Base-by-base conservation (phyloP, 495 filamentous ascomycete genomes). In the Penicillium canariense region DNA sequence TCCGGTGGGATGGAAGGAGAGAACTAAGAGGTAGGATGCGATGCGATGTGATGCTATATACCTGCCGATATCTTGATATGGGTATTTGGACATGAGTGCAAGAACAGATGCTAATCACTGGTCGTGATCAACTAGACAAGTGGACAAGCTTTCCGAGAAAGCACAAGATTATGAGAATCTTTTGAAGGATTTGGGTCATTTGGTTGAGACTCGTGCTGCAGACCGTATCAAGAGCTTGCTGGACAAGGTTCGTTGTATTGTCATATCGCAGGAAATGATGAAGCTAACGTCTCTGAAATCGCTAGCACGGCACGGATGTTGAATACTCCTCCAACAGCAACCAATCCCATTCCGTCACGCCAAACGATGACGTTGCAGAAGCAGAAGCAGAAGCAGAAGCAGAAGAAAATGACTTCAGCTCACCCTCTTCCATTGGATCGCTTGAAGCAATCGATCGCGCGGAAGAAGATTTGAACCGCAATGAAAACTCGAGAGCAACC, bases 391-490 rank as follows among this genome's bases (percentile, higher is more conserved):
- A 65, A 20, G 63, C 56, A 4, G 58, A 64, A 31, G 56, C 52
- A 0, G 58, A 65, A 20, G 63, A n/a, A 59, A 17, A 23, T 54
- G 7, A 54, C 42, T 14, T 68, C 65, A 3, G 63, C 71, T 68
- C 65, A 3, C 65, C 71, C 26, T 85, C 81, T 2, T 84, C 82
- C 4, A 76, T 81, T 35, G 84, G 84, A 9, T 88, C 85, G 1
- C 76, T 80, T 3, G 81, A 81, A 23, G 82, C 81, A 11, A 67
- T 84, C 20, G 85, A 87, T 56, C 71, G 75, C 11, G 76, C 86
- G n/a, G 71, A 82, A 36, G 81, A 87, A 60, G 85, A 88, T 43
- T 60, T 80, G 12, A 84, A 84, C 58, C 74, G 74, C 23, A 79
- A 61, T 26, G 72, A 78, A 54, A 63, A 68, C 35, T 66, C 74